Conservation (phyloP, 805 yeast species). For the Hanseniaspora singularis region DNA sequence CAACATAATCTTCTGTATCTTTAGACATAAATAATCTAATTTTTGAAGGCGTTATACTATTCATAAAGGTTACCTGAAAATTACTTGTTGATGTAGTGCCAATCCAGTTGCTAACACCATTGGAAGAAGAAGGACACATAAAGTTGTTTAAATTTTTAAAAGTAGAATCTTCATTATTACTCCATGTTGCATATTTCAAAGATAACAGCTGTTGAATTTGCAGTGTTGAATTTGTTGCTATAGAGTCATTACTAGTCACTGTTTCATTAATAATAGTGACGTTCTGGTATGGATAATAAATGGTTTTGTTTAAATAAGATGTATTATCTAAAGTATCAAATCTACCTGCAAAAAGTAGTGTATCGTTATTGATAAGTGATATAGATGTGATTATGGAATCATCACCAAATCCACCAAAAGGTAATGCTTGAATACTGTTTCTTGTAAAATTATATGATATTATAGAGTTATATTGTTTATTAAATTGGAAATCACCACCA, state of each 20-base stretch:
- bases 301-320: conserved; percentile 28
- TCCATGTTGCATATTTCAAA: conserved; percentile 42
- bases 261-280: conserved; percentile 17
- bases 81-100: conserved; percentile 45
- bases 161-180: conserved; percentile 32
- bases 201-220: conserved; percentile 53
- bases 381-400: conserved; percentile 54
- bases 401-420: conserved; percentile 66
- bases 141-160: conserved; percentile 29
- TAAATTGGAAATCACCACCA: conserved; percentile 64
- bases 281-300: conserved; percentile 20
- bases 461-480: conserved; percentile 39
- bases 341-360: conserved; percentile 68
- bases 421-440: conserved; percentile 35
- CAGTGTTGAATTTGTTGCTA: conserved; percentile 25
- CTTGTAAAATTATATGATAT: conserved; percentile 42
- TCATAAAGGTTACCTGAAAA: conserved; percentile 51
- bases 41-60: conserved; percentile 51
- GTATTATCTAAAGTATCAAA: conserved; percentile 51
- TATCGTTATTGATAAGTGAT: conserved; percentile 34
- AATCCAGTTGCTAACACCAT: conserved; percentile 41
- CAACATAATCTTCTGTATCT: conserved; percentile 35
- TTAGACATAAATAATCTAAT: conserved; percentile 52
- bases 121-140: conserved; percentile 43
- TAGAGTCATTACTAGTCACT: conserved; percentile 23